Percentiles rank a stretch among this genome's conserved stretches.
phyloP scores from a whole-genome alignment of 2,329 filamentous ascomycete species.

The Xylaria sp. region DNA sequence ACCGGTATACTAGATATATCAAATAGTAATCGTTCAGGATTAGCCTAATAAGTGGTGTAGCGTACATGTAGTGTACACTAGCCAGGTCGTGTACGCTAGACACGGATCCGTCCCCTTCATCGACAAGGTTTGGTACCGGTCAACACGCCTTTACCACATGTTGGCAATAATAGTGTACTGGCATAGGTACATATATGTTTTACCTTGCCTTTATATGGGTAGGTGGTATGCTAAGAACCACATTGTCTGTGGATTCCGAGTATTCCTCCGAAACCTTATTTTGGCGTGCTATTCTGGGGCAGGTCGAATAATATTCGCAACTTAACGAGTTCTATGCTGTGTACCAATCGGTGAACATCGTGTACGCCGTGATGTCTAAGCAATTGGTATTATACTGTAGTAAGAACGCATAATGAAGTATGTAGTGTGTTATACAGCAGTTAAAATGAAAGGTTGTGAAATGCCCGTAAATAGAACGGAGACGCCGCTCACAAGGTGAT shows the following conservation, averaged over 20 bases:
- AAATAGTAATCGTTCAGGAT: slow-evolving; percentile 24
- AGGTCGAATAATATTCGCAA: background rate
- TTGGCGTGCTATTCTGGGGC: background rate
- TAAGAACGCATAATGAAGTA: background rate
- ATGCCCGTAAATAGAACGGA: slow-evolving; percentile 9
- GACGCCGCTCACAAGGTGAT: slow-evolving; percentile 8
- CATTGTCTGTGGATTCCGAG: background rate
- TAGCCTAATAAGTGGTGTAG: slow-evolving; percentile 26
- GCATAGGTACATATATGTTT: too few relatives aligned
- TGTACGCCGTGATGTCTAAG: background rate
- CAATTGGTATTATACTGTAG: background rate
- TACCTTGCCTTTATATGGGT: background rate
- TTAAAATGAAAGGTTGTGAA: background rate
- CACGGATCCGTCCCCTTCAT: background rate
- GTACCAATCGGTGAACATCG: background rate
- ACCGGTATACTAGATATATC: background rate
- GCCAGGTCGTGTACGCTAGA: too few relatives aligned
- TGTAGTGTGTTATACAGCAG: background rate
- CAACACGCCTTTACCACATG: background rate
- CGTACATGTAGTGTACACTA: too few relatives aligned
- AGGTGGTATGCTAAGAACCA: background rate
- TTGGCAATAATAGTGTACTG: background rate
- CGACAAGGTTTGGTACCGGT: background rate
- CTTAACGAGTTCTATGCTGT: background rate
- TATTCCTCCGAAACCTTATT: background rate